These are phyloP conservation scores for Pseudonitzschia delicatissima DNA, from an alignment of 108 stramenopile species.

Conservation along the genomic window DNA sequence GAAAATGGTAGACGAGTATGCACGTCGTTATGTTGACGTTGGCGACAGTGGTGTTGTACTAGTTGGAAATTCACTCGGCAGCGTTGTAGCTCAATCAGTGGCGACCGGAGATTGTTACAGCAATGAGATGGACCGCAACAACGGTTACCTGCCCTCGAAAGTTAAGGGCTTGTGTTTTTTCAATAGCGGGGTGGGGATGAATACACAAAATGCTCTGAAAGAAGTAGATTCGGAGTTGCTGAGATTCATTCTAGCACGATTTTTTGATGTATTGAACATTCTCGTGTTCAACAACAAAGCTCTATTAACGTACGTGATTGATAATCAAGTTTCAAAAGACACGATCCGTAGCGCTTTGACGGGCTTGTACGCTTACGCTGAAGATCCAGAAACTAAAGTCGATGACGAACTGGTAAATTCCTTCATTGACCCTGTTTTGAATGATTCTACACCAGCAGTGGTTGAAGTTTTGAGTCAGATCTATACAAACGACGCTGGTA, in stretches of 20 bases:
- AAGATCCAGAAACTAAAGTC: conserved; percentile 32
- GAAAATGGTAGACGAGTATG: conserved; percentile 57
- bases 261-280: conserved; percentile 48
- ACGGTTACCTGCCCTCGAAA: conserved; percentile 13
- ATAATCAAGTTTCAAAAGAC: conserved; percentile 53
- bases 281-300: conserved; percentile 49
- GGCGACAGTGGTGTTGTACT: conserved; percentile 38
- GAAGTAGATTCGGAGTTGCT: conserved; percentile 39
- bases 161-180: conserved; percentile 50
- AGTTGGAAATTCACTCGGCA: conserved; percentile 62
- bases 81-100: conserved; percentile 53
- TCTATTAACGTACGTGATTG: conserved; percentile 44
- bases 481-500: conserved; percentile 60
- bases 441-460: conserved; percentile 24
- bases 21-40: conserved; percentile 15
- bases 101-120: conserved; percentile 54
- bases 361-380: conserved; percentile 34
- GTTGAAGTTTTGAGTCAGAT: conserved; percentile 63
- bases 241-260: conserved; percentile 22
- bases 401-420: conserved; percentile 64
- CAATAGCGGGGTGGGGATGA: conserved; percentile 68
- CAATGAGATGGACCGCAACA: conserved; percentile 1
- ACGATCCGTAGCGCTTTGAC: conserved; percentile 43
- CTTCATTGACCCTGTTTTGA: conserved; percentile 53
- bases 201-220: conserved; percentile 46